A percentile compares a stretch with the other conserved stretches of the same genome.
These are phyloP conservation scores for Murraya koenigii DNA, from an alignment of 345 rosid species.

Conservation along the genomic window DNA sequence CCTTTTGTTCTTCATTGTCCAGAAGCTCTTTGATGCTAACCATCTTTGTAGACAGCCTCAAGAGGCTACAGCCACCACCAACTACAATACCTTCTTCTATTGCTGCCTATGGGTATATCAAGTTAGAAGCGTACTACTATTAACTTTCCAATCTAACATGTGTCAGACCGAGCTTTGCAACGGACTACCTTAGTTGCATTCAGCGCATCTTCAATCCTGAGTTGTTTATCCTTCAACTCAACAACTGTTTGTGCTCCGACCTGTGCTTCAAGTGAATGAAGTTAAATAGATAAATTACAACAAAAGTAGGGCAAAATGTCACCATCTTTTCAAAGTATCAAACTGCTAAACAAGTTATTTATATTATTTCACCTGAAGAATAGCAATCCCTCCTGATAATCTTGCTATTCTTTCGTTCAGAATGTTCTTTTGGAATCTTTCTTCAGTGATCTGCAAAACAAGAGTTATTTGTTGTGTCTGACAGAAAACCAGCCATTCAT, in stretches of 20 bases:
- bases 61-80: slow-evolving; percentile 87
- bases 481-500: not conserved
- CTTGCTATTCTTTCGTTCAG: slow-evolving; percentile 84
- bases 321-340: not conserved
- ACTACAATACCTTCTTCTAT: slow-evolving; percentile 94
- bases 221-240: slow-evolving; percentile 89
- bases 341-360: not conserved
- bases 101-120: slow-evolving; percentile 60
- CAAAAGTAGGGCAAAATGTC: not conserved
- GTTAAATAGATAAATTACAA: slow-evolving; percentile 6
- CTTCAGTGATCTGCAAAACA: slow-evolving; percentile 61
- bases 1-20: slow-evolving; percentile 88
- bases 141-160: not conserved
- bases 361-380: slow-evolving; percentile 62
- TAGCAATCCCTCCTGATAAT: slow-evolving; percentile 80
- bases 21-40: slow-evolving; percentile 58
- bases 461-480: not conserved
- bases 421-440: slow-evolving; percentile 70
- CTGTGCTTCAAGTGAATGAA: slow-evolving; percentile 34
- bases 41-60: slow-evolving; percentile 71
- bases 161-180: slow-evolving; percentile 9
- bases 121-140: slow-evolving; percentile 17
- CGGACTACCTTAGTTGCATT: slow-evolving; percentile 83
- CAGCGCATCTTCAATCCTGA: slow-evolving; percentile 84
- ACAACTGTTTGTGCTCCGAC: slow-evolving; percentile 93